Base-by-base conservation (phyloP, 345 rosid genomes). In the Pelargonium nanum region DNA sequence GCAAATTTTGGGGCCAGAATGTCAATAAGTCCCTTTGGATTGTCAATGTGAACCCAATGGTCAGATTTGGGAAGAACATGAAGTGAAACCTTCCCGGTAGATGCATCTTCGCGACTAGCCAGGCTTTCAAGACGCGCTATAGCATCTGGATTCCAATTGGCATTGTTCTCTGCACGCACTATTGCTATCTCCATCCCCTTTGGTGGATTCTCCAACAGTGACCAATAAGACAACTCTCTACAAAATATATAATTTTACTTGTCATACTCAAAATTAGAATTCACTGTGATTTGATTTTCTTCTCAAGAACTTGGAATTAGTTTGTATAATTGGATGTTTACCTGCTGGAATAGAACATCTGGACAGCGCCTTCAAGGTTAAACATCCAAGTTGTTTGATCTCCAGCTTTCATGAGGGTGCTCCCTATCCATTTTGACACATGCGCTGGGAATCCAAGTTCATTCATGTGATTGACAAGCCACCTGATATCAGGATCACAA, bases 21-120 rank as follows among this genome's bases (percentile, higher is more conserved):
- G 63, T 84, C 91, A 12, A 83, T 81, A 22, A 93, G 91, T 56
- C 94, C 97, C 76, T 85, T 85, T 48, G 96, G 96, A 70, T 87
- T 93, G 74, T 93, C 97, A 34, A 83, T 83, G 61, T 92, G 94
- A 20, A 92, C 96, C 97, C 99, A 92, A 51, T 92, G 99, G 25
- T 97, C 99, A 51, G 97, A 79, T 60, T 84, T 78, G 2, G 87
- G 89, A 54, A 93, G 96, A 69, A 80, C 65, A 66, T 84, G 84
- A 56, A 78, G 77, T 0, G 81, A 78, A 30, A 85, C 76, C 63
- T 74, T 80, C 51, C 97, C 97, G 56, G 65, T 72, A 4, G 76
- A 54, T 30, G 50, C 77, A 81, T 74, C 72, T 25, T 55, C 71
- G 34, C 55, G 71, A n/a, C 67, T 71, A 4, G 82, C 68, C 65